phyloP scores from a whole-genome alignment of 495 filamentous ascomycete genomes.

The Apodospora peruviana region DNA sequence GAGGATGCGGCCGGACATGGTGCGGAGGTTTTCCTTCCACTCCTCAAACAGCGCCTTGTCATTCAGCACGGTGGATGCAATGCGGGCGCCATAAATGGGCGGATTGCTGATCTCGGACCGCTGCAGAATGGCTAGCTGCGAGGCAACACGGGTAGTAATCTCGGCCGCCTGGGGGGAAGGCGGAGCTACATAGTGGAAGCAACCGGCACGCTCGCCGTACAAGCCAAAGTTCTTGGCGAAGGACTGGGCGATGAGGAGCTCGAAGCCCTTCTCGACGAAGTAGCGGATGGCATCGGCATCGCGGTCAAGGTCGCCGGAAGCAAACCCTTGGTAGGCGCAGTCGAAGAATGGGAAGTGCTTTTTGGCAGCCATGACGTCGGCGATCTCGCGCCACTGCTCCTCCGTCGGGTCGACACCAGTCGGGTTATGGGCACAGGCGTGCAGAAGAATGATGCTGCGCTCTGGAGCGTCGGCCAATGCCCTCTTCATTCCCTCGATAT shows the following conservation, averaged over 20 bases:
- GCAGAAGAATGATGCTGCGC: slow-evolving; percentile 82
- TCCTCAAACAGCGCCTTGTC: slow-evolving; percentile 76
- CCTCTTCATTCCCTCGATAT: slow-evolving; percentile 79
- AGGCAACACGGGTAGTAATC: slow-evolving; percentile 64
- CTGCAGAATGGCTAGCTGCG: slow-evolving; percentile 90
- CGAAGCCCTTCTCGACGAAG: slow-evolving; percentile 92
- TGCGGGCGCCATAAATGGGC: slow-evolving; percentile 85
- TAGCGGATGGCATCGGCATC: slow-evolving; percentile 90
- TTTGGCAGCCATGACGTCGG: slow-evolving; percentile 63
- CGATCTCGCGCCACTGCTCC: slow-evolving; percentile 91
- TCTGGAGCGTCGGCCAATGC: slow-evolving; percentile 63
- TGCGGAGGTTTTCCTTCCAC: slow-evolving; percentile 88
- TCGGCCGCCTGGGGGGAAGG: slow-evolving; percentile 59
- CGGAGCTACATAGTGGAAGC: slow-evolving; percentile 88
- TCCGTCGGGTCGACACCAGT: slow-evolving; percentile 93
- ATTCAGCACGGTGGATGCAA: slow-evolving; percentile 79
- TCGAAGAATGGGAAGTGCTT: slow-evolving; percentile 98
- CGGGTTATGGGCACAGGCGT: slow-evolving; percentile 97
- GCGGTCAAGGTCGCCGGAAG: slow-evolving; percentile 76
- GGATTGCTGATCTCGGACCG: slow-evolving; percentile 96
- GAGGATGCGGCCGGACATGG: slow-evolving; percentile 92
- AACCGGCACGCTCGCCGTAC: slow-evolving; percentile 92
- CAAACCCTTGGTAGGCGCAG: slow-evolving; percentile 96
- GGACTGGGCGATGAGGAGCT: slow-evolving; percentile 90
- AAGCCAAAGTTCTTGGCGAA: slow-evolving; percentile 99